Evolutionary conservation across 106 monocot genomes (phyloP).

Genomic region (Vanilla planifolia): DNA sequence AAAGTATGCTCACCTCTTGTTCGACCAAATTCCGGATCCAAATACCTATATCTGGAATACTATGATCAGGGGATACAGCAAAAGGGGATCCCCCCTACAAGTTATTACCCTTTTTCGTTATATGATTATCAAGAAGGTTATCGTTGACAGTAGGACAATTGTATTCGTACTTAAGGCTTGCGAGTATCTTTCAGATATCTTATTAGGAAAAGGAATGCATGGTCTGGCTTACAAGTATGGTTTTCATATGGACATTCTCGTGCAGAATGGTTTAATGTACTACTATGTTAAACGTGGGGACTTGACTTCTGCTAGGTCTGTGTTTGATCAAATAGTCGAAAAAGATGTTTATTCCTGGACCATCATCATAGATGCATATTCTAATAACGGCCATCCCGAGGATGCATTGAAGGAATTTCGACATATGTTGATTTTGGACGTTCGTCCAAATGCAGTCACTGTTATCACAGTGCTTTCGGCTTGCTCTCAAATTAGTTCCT

Average conservation of each 20-base stretch:
- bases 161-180: conserved; percentile 56
- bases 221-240: conserved; percentile 27
- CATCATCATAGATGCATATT: conserved; percentile 57
- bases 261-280: conserved; percentile 41
- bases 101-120: conserved; percentile 22
- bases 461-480: conserved; percentile 54
- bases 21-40: conserved; percentile 21
- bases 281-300: conserved; percentile 26
- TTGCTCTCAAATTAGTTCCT: conserved; percentile 29
- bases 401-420: conserved; percentile 35
- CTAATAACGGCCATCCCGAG: conserved; percentile 9
- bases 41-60: conserved; percentile 55
- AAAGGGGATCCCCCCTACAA: not conserved
- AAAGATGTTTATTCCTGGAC: conserved; percentile 80
- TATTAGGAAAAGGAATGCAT: conserved; percentile 27
- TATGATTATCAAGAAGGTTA: conserved; percentile 12
- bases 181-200: conserved; percentile 9
- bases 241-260: conserved; percentile 27
- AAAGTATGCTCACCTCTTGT: conserved; percentile 36
- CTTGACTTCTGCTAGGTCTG: conserved; percentile 10
- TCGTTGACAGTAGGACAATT: conserved; percentile 38
- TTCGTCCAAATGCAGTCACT: conserved; percentile 45
- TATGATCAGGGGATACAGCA: conserved; percentile 50
- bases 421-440: conserved; percentile 15
- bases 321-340: conserved; percentile 38